Evolutionary conservation across 1,139 yeast genomes (phyloP), one percentile per base, ranked within the genome.

Genomic region (Lodderomyces theae): DNA sequence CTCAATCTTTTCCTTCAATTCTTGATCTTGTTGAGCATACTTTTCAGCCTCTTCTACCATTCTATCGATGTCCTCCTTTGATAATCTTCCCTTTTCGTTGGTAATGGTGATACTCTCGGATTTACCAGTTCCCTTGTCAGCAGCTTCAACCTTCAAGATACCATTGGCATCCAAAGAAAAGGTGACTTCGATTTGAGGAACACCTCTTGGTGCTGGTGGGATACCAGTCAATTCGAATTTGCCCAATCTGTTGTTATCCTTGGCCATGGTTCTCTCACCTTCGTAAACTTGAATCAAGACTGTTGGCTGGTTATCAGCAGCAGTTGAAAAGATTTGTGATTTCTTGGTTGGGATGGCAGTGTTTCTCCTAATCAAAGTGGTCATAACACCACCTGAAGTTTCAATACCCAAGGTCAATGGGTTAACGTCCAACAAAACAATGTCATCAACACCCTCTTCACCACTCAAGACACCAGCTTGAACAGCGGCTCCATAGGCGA

Each of bases 391-490:
- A 53, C 75, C 75, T 45, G 72, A 63, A 53, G 74, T 71, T 60
- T 68, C 75, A 58, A 69, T 70, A 62, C 74, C 77, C 50, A 69
- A 68, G 49, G 74, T 69, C 57, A 67, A 69, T 50, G 74, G 75
- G 54, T 67, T 69, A 46, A 69, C 77, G 61, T 68, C 77, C 57
- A 70, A 70, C 48, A 70, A 66, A 37, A 70, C 75, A 57, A 70
- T 69, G 55, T 67, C 74, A 51, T 70, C 71, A 44, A 67, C 74
- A 53, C 74, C 74, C 53, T 68, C 73, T 63, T 72, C 77, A 68
- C 96, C 96, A 50, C 94, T 80, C 53, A 89, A 74, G 54, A 89
- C 90, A 79, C 96, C 97, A 47, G 95, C 97, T 74, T 89, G 97
- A 52, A 72, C 77, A 48, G 78, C 77, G 38, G 78, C 78, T 64